phyloP scores from a whole-genome alignment of 2,329 filamentous ascomycete species.

The Monosporascus sp. region DNA sequence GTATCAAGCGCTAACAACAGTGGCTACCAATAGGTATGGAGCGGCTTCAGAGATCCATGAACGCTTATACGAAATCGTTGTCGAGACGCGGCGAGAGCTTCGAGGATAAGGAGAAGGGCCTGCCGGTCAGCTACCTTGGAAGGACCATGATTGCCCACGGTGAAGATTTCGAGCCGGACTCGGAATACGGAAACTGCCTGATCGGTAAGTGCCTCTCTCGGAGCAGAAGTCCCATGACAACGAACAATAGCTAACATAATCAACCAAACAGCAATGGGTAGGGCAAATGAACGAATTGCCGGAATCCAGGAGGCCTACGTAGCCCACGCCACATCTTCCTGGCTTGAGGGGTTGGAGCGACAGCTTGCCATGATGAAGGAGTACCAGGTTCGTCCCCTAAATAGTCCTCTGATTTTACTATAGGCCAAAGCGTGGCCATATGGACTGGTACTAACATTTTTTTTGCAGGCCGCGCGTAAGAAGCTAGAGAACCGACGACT shows the following conservation, averaged over 20 bases:
- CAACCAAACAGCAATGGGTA: conserved; percentile 59
- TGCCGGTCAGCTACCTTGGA: conserved; percentile 75
- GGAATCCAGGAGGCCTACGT: conserved; percentile 81
- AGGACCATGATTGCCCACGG: conserved; percentile 83
- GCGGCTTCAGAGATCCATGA: conserved; percentile 80
- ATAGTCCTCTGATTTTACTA: background rate
- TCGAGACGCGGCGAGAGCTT: conserved; percentile 73
- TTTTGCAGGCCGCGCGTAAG: conserved; percentile 64
- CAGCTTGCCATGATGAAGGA: conserved; percentile 95
- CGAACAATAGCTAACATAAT: background rate
- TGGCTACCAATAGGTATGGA: conserved; percentile 68
- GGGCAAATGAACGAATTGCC: conserved; percentile 82
- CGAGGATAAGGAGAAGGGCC: conserved; percentile 82
- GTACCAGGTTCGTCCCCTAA: conserved; percentile 65
- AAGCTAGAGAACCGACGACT: conserved; percentile 87
- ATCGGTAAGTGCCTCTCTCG: conserved; percentile 46
- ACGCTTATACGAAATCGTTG: conserved; percentile 79
- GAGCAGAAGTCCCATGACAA: too few species aligned
- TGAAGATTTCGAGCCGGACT: conserved; percentile 87
- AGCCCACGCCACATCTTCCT: conserved; percentile 69
- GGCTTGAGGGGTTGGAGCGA: conserved; percentile 88
- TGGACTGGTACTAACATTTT: conserved; percentile 9
- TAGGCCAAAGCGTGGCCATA: too few species aligned
- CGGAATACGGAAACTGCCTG: conserved; percentile 84
- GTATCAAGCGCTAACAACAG: conserved; percentile 7